Conservation (phyloP, 108 stramenopile genomes). For the Pseudonitzschia pungens region DNA sequence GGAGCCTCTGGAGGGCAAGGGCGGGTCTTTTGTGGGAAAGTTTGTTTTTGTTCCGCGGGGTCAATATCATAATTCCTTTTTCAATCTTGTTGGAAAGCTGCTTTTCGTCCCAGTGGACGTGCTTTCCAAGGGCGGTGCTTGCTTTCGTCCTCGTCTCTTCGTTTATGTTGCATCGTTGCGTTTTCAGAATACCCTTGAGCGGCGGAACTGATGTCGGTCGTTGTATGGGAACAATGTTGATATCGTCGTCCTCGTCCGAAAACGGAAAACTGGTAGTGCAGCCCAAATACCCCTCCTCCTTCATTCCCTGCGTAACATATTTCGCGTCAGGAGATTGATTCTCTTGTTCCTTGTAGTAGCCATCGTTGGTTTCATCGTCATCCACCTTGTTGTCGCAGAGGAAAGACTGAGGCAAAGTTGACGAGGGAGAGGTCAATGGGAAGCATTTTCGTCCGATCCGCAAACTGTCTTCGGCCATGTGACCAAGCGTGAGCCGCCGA, state of each 20-base stretch:
- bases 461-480: conserved; percentile 10
- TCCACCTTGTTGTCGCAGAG: neutral
- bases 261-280: no score
- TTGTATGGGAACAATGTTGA: no score
- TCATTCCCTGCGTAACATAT: no score
- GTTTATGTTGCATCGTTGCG: no score
- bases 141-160: no score
- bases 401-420: neutral
- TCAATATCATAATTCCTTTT: neutral
- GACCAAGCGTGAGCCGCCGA: neutral
- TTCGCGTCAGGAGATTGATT: neutral
- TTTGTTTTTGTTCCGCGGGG: neutral
- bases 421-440: neutral
- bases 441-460: neutral
- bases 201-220: no score
- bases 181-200: no score
- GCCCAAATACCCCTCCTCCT: no score
- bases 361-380: neutral
- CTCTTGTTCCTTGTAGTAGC: neutral
- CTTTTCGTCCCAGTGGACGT: conserved; percentile 6
- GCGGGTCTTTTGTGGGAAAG: neutral
- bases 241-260: no score
- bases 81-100: neutral
- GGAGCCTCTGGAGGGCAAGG: neutral
- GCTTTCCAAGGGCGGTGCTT: no score